These are phyloP conservation scores for Rhodotorula mucilaginosa DNA, from an alignment of 1,284 basidiomycete species.

Conservation along the genomic window DNA sequence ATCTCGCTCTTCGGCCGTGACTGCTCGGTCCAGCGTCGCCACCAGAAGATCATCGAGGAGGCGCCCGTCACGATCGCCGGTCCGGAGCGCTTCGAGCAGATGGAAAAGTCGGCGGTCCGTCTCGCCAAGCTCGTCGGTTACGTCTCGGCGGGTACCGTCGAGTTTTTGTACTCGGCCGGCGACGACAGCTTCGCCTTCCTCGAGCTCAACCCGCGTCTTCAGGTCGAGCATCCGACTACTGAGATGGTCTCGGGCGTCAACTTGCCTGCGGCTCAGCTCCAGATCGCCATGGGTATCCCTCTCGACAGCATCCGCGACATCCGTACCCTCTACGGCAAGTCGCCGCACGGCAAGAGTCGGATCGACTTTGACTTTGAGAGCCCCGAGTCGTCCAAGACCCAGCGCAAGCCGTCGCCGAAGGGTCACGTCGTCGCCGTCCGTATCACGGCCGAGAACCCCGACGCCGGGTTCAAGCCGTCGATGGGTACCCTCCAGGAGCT, in stretches of 20 bases:
- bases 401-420: slow-evolving; percentile 94
- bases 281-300: slow-evolving; percentile 97
- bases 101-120: slow-evolving; percentile 98
- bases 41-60: slow-evolving; percentile 99
- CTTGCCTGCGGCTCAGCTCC: slow-evolving; percentile 93
- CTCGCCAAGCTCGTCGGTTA: slow-evolving; percentile 98
- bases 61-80: slow-evolving; percentile 97
- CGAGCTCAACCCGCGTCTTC: slow-evolving; percentile 98
- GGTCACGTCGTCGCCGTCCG: slow-evolving; percentile 99
- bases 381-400: slow-evolving; percentile 79
- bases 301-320: slow-evolving; percentile 95
- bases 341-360: slow-evolving; percentile 77
- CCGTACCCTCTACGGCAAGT: slow-evolving; percentile 91
- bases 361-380: slow-evolving; percentile 96
- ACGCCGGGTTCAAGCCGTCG: slow-evolving; percentile 99
- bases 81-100: slow-evolving; percentile 84
- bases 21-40: slow-evolving; percentile 98
- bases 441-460: slow-evolving; percentile 99
- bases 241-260: slow-evolving; percentile 99
- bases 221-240: slow-evolving; percentile 98
- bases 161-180: slow-evolving; percentile 84
- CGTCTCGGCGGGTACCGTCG: slow-evolving; percentile 97
- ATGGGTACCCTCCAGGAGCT: slow-evolving; percentile 95
- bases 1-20: slow-evolving; percentile 99
- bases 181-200: slow-evolving; percentile 96